Evolutionary conservation across 2,329 filamentous ascomycete genomes (phyloP).

Genomic region (Piedraia hortae): DNA sequence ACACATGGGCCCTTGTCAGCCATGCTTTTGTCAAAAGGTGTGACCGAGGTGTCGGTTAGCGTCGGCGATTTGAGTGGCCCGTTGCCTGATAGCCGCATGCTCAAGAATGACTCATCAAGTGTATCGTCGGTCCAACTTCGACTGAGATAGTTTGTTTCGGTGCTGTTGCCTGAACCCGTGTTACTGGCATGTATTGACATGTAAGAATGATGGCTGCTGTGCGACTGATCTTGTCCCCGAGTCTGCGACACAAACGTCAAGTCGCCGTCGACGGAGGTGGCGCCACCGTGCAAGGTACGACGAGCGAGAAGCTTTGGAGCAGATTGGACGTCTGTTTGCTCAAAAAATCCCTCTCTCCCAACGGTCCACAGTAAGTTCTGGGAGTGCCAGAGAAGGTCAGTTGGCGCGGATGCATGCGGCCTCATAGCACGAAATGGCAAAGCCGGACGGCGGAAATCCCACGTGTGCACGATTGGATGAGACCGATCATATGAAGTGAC

Average conservation of each 20-base stretch:
- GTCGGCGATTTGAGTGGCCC: neutral
- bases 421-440: slow-evolving; percentile 34
- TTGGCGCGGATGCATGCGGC: slow-evolving; percentile 25
- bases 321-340: slow-evolving; percentile 34
- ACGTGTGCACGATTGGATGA: slow-evolving; percentile 32
- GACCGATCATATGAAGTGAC: slow-evolving; percentile 34
- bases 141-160: slow-evolving; percentile 13
- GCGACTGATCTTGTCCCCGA: neutral
- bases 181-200: too few relatives aligned
- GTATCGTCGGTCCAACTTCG: slow-evolving; percentile 27
- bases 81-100: too few relatives aligned
- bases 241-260: slow-evolving; percentile 25
- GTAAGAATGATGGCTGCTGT: too few relatives aligned
- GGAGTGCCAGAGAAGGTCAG: slow-evolving; percentile 35
- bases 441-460: slow-evolving; percentile 34
- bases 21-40: slow-evolving; percentile 6
- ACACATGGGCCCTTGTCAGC: slow-evolving; percentile 7
- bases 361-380: slow-evolving; percentile 38
- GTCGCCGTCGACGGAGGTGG: slow-evolving; percentile 29
- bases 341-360: slow-evolving; percentile 30
- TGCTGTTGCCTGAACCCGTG: slow-evolving; percentile 3
- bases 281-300: slow-evolving; percentile 27
- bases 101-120: slow-evolving; percentile 27
- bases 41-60: slow-evolving; percentile 3
- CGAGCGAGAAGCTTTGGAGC: slow-evolving; percentile 30